Evolutionary conservation across 78 protist species (phyloP).

Genomic region (Dictyostelium brefeldianum): DNA sequence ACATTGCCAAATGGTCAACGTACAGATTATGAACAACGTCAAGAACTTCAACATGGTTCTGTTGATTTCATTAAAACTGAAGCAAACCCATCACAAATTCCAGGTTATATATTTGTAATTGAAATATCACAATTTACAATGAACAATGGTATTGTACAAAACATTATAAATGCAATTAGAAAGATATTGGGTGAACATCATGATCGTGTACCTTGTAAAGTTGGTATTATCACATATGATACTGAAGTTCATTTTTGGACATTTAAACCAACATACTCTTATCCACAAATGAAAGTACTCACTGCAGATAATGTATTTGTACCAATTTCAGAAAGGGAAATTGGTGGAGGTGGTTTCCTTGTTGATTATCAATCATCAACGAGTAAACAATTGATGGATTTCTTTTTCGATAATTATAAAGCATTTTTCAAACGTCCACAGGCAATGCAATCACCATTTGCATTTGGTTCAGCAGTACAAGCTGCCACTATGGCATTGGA

Average conservation of each 20-base stretch:
- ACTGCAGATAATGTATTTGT: slow-evolving; percentile 75
- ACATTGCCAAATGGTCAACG: slow-evolving; percentile 64
- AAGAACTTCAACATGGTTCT: slow-evolving; percentile 58
- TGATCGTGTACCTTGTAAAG: slow-evolving; percentile 36
- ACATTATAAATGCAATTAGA: slow-evolving; percentile 9
- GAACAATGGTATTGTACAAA: slow-evolving; percentile 18
- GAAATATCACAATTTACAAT: slow-evolving; percentile 54
- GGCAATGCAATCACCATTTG: slow-evolving; percentile 7
- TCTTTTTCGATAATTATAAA: slow-evolving; percentile 47
- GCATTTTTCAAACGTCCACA: slow-evolving; percentile 44
- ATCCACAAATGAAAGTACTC: slow-evolving; percentile 83
- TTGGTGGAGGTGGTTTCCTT: slow-evolving; percentile 22
- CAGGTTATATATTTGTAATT: slow-evolving; percentile 64
- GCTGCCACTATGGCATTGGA: slow-evolving; percentile 64
- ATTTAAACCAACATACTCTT: slow-evolving; percentile 36
- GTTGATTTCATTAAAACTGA: slow-evolving; percentile 26
- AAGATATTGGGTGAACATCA: slow-evolving; percentile 45
- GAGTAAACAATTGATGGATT: slow-evolving; percentile 32
- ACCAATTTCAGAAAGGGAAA: slow-evolving; percentile 29
- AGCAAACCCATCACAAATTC: slow-evolving; percentile 12
- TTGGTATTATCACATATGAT: slow-evolving; percentile 83
- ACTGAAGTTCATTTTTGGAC: slow-evolving; percentile 82
- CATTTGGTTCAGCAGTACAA: slow-evolving; percentile 79
- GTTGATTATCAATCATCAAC: slow-evolving; percentile 58
- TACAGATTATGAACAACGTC: slow-evolving; percentile 66